Percentiles rank a stretch among this genome's conserved stretches.
phyloP scores from a whole-genome alignment of 768 basidiomycete species.

The Mycena haematopus region DNA sequence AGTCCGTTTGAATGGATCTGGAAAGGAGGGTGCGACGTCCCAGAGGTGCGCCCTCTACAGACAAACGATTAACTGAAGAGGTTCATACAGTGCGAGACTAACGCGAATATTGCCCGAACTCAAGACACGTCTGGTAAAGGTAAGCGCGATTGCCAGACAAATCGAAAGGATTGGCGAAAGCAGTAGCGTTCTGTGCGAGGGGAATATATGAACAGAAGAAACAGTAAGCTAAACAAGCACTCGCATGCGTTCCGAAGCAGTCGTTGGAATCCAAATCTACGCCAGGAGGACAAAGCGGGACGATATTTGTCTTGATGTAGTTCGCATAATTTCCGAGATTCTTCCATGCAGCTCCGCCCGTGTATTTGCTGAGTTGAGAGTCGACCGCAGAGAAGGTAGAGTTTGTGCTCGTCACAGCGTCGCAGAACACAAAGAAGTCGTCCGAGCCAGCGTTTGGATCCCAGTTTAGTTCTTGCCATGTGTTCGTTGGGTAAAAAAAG shows the following conservation, averaged over 20 bases:
- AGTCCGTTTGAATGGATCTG: slow-evolving; percentile 16
- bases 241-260: slow-evolving; percentile 25
- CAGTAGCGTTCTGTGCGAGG: slow-evolving; percentile 12
- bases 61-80: background rate
- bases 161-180: slow-evolving; percentile 15
- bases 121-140: slow-evolving; percentile 20
- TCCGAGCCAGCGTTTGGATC: slow-evolving; percentile 5
- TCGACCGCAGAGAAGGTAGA: slow-evolving; percentile 20
- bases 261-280: slow-evolving; percentile 21
- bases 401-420: slow-evolving; percentile 16
- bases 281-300: slow-evolving; percentile 22
- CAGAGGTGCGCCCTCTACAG: slow-evolving; percentile 14
- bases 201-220: slow-evolving; percentile 7
- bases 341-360: slow-evolving; percentile 14
- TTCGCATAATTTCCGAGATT: slow-evolving; percentile 24
- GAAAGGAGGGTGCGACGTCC: slow-evolving; percentile 19
- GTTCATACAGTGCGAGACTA: slow-evolving; percentile 4
- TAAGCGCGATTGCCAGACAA: slow-evolving; percentile 21
- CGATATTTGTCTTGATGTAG: slow-evolving; percentile 19
- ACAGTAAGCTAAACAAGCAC: slow-evolving; percentile 3
- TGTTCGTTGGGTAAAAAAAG: slow-evolving; percentile 9
- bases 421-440: slow-evolving; percentile 23
- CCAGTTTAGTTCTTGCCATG: slow-evolving; percentile 27
- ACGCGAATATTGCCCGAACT: slow-evolving; percentile 17
- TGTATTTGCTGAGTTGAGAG: slow-evolving; percentile 20